These are phyloP conservation scores for Kwoniella dendrophila DNA, from an alignment of 768 basidiomycete species.

Conservation along the genomic window DNA sequence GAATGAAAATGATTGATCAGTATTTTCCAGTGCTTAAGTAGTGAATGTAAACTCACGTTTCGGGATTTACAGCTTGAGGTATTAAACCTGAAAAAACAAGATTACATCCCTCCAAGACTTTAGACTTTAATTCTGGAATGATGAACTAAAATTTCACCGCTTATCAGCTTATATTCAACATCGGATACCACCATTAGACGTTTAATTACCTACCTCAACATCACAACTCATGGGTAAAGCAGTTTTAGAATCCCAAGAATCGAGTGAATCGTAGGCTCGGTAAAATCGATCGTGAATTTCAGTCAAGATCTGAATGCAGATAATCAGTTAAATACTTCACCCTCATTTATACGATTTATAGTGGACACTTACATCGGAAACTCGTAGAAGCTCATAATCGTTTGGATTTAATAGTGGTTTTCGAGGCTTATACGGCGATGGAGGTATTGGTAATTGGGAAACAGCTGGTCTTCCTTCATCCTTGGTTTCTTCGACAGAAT, in stretches of 20 bases:
- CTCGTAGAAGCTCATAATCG: constrained; percentile 75
- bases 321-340: neutral
- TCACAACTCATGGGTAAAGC: constrained; percentile 62
- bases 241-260: constrained; percentile 23
- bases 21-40: neutral
- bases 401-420: constrained; percentile 79
- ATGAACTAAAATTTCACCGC: constrained; percentile 65
- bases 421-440: constrained; percentile 23
- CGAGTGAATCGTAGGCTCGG: constrained; percentile 62
- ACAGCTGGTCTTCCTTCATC: neutral
- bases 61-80: constrained; percentile 78
- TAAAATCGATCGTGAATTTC: constrained; percentile 80
- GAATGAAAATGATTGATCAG: too few species aligned
- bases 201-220: constrained; percentile 65
- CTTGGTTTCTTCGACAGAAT: neutral
- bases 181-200: neutral
- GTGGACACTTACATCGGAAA: constrained; percentile 66
- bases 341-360: neutral
- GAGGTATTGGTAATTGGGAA: neutral
- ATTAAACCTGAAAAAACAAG: constrained; percentile 94
- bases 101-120: constrained; percentile 75
- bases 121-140: constrained; percentile 75
- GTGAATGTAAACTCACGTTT: constrained; percentile 59
- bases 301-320: constrained; percentile 67
- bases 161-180: neutral